Base-by-base conservation (phyloP, 2,329 filamentous ascomycete genomes). In the Cytospora piceae region DNA sequence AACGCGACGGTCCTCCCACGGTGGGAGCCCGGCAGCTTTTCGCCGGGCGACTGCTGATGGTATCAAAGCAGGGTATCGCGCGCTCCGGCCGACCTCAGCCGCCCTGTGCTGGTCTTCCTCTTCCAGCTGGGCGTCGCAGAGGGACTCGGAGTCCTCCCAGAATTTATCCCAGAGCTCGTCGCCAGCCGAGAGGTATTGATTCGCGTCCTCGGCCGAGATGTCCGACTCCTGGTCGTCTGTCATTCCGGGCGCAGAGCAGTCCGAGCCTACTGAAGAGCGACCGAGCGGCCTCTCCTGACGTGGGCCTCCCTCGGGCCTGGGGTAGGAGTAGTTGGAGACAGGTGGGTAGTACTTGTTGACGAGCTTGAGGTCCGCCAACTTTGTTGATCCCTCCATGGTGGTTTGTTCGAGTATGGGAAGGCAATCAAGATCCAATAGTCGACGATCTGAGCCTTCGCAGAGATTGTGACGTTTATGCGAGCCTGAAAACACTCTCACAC, bases 281-380 rank as follows among this genome's bases (percentile, higher is more conserved):
- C 59, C 59, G 12, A 53, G 59, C 8, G 24, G 39, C 11, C n/a
- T 22, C 17, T 62, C 58, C 20, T 46, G 51, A 27, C 22, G 58
- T 8, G 37, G 42, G 22, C 51, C 42, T 15, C 51, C 27, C 54
- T 67, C 65, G 14, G 46, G 42, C 39, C 58, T 61, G 4, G 63
- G 66, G 15, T 68, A 68, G 2, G 66, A 68, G 61, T 63, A 68
- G 52, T 68, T 68, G 63, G 66, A 61, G 31, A 68, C 46, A 14
- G 56, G 20, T 32, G 66, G 66, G 42, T 68, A 68, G 52, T 68
- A 61, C 37, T 68, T 68, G 60, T 66, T 68, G 59, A 68, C 66
- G 32, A 68, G 66, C 46, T 61, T 63, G 52, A 68, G 66, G 27
- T 68, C 60, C 22, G 66, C 63, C 52, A 68, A 42, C 56, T 60